phyloP scores from a whole-genome alignment of 495 filamentous ascomycete genomes.

The Trichocladium uniseriatum region DNA sequence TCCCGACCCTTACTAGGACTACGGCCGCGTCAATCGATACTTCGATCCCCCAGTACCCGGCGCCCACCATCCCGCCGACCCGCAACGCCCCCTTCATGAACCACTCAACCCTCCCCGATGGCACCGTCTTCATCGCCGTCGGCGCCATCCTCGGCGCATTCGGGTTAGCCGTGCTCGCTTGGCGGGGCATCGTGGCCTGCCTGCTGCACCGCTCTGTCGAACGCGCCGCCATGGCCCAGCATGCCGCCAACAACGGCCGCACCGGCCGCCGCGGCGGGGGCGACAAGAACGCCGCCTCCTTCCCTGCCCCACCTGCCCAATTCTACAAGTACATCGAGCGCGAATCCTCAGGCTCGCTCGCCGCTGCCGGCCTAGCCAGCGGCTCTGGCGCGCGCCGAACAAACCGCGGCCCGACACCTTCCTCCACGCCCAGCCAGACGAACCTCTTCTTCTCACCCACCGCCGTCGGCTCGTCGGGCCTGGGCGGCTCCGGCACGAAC shows the following conservation, averaged over 20 bases:
- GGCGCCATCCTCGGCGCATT: slow-evolving; percentile 80
- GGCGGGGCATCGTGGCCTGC: slow-evolving; percentile 85
- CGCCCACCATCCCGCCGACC: slow-evolving; percentile 69
- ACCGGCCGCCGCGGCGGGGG: neutral
- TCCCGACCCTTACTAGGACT: slow-evolving; percentile 43
- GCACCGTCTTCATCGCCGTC: slow-evolving; percentile 92
- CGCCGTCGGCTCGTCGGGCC: slow-evolving; percentile 38
- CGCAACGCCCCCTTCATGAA: slow-evolving; percentile 90
- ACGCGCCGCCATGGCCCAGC: slow-evolving; percentile 64
- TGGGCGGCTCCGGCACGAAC: slow-evolving; percentile 35
- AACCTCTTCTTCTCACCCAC: slow-evolving; percentile 94
- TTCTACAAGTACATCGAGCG: slow-evolving; percentile 51
- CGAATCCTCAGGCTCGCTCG: slow-evolving; percentile 52
- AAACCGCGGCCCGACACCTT: slow-evolving; percentile 34
- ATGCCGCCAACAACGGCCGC: slow-evolving; percentile 42
- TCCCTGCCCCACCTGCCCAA: slow-evolving; percentile 40
- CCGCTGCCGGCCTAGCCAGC: slow-evolving; percentile 33
- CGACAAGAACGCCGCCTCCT: slow-evolving; percentile 43
- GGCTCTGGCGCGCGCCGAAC: slow-evolving; percentile 26
- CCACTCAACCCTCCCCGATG: slow-evolving; percentile 79
- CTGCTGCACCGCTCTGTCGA: slow-evolving; percentile 83
- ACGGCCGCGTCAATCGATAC: no score
- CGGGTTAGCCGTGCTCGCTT: slow-evolving; percentile 66
- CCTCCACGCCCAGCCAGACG: slow-evolving; percentile 40
- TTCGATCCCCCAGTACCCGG: slow-evolving; percentile 42